Base-by-base conservation (phyloP, 257 asterid species). In the Gynochthodes officinalis region DNA sequence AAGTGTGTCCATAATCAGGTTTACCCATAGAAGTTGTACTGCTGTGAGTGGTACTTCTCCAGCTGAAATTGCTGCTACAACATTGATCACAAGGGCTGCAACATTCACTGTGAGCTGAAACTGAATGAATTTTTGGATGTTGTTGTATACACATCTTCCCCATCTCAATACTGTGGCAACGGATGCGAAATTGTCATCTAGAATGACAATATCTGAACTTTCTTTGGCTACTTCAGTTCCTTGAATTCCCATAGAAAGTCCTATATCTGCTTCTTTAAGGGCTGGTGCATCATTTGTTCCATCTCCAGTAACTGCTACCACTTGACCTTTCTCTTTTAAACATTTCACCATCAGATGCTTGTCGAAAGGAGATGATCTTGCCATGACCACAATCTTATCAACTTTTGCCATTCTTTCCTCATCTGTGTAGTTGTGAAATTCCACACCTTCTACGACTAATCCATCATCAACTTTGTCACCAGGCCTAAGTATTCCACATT, bases 231-330 rank as follows among this genome's bases (percentile, higher is more conserved):
- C 95, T 70, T 89, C 90, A 0, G 91, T 89, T 18, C 90, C 93
- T 23, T 89, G 92, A 37, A 86, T 86, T 12, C 96, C 97, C 92
- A 89, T 89, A 0, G 94, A 87, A 16, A 89, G 90, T 4, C 92
- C 90, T 58, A 91, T 77, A 27, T 91, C 96, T 3, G 95, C 90
- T 74, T 87, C 96, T 43, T 85, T 84, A 18, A 91, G 32, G 21
- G 95, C 91, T 12, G 91, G 90, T 2, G 95, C 91, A 53, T 91
- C 95, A 1, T 89, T 88, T n/a, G 90, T 84, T 23, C 92, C 90
- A 52, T 89, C 95, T 0, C 96, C 97, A 0, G 92, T 89, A 7
- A 89, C 93, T 4, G 96, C 97, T 11, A 91, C 97, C 0, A 91
- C 91, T 19, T 86, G 90, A 28, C 96, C 96, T 65, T 76, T 84